Evolutionary conservation across 2,329 filamentous ascomycete genomes (phyloP).

Genomic region (Fusarium siculi): DNA sequence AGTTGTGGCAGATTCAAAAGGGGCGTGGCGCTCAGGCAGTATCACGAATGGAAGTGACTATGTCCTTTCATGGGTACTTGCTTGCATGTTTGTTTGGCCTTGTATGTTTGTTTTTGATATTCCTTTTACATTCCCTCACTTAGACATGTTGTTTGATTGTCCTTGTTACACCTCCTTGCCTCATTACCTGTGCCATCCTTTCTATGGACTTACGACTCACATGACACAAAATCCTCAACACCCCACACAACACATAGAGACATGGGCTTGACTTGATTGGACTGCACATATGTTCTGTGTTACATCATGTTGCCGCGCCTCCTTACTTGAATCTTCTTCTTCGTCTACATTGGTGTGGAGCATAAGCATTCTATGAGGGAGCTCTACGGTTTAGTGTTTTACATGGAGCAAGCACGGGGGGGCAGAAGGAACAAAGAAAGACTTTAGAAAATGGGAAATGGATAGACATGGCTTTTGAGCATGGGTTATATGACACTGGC

Average conservation of each 20-base stretch:
- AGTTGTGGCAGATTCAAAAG: background rate
- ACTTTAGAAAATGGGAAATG: background rate
- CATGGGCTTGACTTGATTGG: background rate
- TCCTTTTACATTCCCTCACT: background rate
- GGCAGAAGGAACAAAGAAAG: background rate
- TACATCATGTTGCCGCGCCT: background rate
- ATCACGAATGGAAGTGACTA: background rate
- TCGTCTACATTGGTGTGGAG: constrained; percentile 7
- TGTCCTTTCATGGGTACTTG: constrained; percentile 7
- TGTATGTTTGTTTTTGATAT: constrained; percentile 1
- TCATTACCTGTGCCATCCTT: background rate
- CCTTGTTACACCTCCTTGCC: background rate
- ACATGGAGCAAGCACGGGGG: background rate
- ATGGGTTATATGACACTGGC: background rate
- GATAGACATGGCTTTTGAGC: constrained; percentile 17
- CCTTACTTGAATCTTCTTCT: constrained; percentile 1
- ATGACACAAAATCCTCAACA: constrained; percentile 13
- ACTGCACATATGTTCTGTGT: background rate
- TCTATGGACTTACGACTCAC: constrained; percentile 13
- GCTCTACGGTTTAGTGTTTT: background rate
- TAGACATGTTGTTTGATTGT: constrained; percentile 1
- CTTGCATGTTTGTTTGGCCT: background rate
- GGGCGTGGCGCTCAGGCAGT: background rate
- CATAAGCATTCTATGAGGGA: background rate
- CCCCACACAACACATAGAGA: constrained; percentile 2